A percentile compares a stretch with the other conserved stretches of the same genome.
phyloP scores from a whole-genome alignment of 371 early-diverging fungal genomes.

The Sporodiniella umbellata region DNA sequence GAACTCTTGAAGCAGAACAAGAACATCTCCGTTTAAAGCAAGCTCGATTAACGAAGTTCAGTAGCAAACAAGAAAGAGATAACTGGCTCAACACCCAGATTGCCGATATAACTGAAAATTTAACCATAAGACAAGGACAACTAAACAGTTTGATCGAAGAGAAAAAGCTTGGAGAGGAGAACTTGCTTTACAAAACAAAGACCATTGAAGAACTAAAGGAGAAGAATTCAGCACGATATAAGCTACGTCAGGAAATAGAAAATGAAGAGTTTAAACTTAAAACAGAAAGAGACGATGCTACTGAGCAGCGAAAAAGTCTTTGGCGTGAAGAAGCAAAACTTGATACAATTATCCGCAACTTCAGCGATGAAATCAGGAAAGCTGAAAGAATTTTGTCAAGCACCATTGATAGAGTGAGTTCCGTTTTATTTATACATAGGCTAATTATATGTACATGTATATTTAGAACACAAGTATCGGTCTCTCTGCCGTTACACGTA shows the following conservation, averaged over 20 bases:
- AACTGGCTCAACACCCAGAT: constrained; percentile 72
- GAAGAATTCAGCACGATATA: constrained; percentile 37
- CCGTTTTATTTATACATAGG: neutral
- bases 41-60: constrained; percentile 77
- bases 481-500: constrained; percentile 65
- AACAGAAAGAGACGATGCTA: constrained; percentile 57
- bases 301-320: constrained; percentile 73
- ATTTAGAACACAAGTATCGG: constrained; percentile 65
- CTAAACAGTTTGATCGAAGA: constrained; percentile 30
- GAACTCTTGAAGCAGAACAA: constrained; percentile 43
- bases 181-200: constrained; percentile 24
- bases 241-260: constrained; percentile 27
- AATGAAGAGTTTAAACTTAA: constrained; percentile 23
- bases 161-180: constrained; percentile 14
- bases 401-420: constrained; percentile 74
- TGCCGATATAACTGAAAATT: constrained; percentile 49
- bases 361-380: constrained; percentile 72
- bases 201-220: constrained; percentile 45
- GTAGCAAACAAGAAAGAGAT: constrained; percentile 70
- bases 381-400: constrained; percentile 70
- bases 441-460: neutral
- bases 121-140: constrained; percentile 52
- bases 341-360: constrained; percentile 63
- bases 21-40: constrained; percentile 77
- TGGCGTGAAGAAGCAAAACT: constrained; percentile 92